phyloP scores from a whole-genome alignment of 495 filamentous ascomycete genomes.

The Umbilicaria muhlenbergii region DNA sequence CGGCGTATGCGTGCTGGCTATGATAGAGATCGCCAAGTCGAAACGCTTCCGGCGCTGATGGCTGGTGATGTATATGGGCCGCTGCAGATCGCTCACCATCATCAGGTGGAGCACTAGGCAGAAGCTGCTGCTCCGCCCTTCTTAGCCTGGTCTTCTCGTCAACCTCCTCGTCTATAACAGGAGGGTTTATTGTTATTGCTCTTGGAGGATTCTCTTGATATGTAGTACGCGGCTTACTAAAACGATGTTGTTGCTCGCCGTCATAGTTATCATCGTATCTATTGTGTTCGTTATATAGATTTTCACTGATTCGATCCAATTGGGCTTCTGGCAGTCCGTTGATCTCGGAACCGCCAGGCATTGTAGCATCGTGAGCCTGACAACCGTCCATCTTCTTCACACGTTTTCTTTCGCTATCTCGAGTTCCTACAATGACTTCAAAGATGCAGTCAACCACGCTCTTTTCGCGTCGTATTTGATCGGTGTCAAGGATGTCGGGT shows the following conservation, averaged over 20 bases:
- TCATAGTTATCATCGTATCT: too few relatives aligned
- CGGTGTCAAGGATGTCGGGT: constrained; percentile 75
- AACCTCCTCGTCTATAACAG: constrained; percentile 37
- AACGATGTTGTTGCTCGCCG: too few relatives aligned
- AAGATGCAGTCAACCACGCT: constrained; percentile 70
- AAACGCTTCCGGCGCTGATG: constrained; percentile 34
- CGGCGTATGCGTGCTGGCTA: not conserved
- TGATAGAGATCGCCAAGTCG: constrained; percentile 8
- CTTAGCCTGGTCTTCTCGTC: constrained; percentile 57
- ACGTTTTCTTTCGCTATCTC: constrained; percentile 52
- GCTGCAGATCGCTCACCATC: constrained; percentile 33
- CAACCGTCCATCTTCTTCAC: constrained; percentile 26
- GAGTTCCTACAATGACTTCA: constrained; percentile 78
- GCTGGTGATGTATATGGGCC: constrained; percentile 10
- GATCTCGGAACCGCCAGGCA: not conserved
- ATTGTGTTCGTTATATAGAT: constrained; percentile 15
- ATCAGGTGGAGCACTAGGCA: constrained; percentile 53
- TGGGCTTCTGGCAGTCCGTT: constrained; percentile 2
- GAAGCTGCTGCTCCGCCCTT: constrained; percentile 47
- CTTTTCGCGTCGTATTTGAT: constrained; percentile 71
- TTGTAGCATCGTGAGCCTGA: not conserved
- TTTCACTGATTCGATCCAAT: constrained; percentile 13
- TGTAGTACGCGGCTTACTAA: too few relatives aligned
- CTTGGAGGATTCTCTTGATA: too few relatives aligned
- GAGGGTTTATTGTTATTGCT: constrained; percentile 15